Conservation (phyloP, 2,329 filamentous ascomycete genomes). For the Fusarium nisikadoi region DNA sequence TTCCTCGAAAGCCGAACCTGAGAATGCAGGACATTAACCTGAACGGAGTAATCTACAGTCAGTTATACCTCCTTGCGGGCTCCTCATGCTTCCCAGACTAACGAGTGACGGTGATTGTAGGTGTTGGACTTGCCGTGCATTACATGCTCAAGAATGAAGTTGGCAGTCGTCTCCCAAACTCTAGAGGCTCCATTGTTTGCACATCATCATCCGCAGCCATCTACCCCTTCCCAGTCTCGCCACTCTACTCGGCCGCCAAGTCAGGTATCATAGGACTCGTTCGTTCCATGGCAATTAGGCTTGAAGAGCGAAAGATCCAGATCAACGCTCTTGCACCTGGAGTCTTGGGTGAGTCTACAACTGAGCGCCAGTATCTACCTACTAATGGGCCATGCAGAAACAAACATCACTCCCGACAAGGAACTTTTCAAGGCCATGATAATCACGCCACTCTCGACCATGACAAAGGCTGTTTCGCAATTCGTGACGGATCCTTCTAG, state of each 20-base stretch:
- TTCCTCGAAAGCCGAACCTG: neutral
- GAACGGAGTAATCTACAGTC: neutral
- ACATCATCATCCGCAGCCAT: neutral
- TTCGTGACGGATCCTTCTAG: neutral
- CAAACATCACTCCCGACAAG: neutral
- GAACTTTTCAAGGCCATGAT: neutral
- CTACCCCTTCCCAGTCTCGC: neutral
- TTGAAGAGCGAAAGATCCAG: neutral
- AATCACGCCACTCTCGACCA: neutral
- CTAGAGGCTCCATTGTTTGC: neutral
- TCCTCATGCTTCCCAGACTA: rapidly evolving
- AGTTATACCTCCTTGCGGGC: rapidly evolving
- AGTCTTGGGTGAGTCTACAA: neutral
- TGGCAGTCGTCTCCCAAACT: neutral
- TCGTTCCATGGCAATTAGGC: neutral
- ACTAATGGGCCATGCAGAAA: neutral
- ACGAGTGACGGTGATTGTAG: rapidly evolving
- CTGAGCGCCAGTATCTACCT: rapidly evolving
- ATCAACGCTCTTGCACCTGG: slow-evolving; percentile 9
- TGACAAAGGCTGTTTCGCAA: neutral
- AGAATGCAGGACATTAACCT: neutral
- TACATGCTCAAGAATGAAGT: slow-evolving; percentile 3
- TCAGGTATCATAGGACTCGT: neutral
- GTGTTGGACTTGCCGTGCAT: neutral
- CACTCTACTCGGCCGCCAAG: neutral